Evolutionary conservation across 177 flowering plant species (phyloP).

Genomic region (Vitis hybrid): DNA sequence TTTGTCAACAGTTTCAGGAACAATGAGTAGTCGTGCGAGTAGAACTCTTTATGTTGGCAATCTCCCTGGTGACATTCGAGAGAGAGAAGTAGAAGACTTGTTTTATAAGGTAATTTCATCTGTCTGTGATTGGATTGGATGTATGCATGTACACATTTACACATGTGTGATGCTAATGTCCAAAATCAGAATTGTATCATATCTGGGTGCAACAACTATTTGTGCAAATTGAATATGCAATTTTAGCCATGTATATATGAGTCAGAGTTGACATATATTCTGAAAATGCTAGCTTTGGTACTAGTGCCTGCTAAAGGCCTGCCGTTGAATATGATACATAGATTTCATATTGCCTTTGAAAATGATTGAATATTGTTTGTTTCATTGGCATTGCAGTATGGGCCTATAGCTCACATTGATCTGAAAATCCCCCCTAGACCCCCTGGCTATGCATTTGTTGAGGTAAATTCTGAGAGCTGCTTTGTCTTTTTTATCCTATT

Average conservation of each 20-base stretch:
- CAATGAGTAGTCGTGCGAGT: constrained; percentile 62
- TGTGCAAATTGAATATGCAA: too few species aligned
- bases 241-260: too few species aligned
- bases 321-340: too few species aligned
- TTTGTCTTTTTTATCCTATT: not conserved
- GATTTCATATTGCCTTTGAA: too few species aligned
- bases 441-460: constrained; percentile 88
- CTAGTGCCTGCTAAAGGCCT: too few species aligned
- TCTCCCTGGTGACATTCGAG: constrained; percentile 71
- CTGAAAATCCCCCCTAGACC: constrained; percentile 98
- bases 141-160: not conserved
- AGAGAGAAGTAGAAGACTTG: constrained; percentile 67
- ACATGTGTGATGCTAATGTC: too few species aligned
- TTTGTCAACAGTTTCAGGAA: constrained; percentile 15
- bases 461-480: constrained; percentile 30
- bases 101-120: constrained; percentile 47
- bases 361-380: not conserved
- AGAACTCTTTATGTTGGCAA: constrained; percentile 71
- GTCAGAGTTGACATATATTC: too few species aligned
- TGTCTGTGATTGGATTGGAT: not conserved
- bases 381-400: constrained; percentile 68
- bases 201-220: too few species aligned
- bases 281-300: too few species aligned
- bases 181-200: too few species aligned
- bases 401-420: constrained; percentile 85